These are phyloP conservation scores for Microcyclosporella mali DNA, from an alignment of 2,329 filamentous ascomycete genomes.

Conservation along the genomic window DNA sequence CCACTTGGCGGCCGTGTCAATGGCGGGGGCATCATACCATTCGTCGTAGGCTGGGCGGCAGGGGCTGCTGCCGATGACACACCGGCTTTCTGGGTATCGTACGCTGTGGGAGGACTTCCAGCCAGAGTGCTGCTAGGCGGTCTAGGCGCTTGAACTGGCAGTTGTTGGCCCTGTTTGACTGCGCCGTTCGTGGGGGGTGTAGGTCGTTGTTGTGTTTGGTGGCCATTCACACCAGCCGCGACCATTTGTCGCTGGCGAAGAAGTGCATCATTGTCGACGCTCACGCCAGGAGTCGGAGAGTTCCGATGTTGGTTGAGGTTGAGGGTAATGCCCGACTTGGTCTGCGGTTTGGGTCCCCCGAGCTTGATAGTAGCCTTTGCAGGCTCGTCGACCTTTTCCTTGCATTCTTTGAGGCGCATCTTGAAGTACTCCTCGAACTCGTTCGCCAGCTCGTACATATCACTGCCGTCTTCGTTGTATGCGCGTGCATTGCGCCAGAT, in stretches of 20 bases:
- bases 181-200: constrained; percentile 24
- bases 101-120: constrained; percentile 21
- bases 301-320: constrained; percentile 31
- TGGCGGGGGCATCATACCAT: constrained; percentile 30
- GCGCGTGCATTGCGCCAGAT: constrained; percentile 84
- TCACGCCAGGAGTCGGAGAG: constrained; percentile 43
- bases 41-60: constrained; percentile 27
- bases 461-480: constrained; percentile 88
- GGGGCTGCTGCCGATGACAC: constrained; percentile 37
- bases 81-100: constrained; percentile 37
- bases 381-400: constrained; percentile 65
- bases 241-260: constrained; percentile 48
- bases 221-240: constrained; percentile 44
- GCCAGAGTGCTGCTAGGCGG: constrained; percentile 36
- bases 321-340: constrained; percentile 34
- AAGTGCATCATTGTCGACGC: constrained; percentile 51
- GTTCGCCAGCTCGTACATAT: constrained; percentile 69
- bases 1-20: constrained; percentile 24
- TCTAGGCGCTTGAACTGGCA: constrained; percentile 26
- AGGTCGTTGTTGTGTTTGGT: constrained; percentile 24
- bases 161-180: constrained; percentile 30
- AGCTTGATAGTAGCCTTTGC: constrained; percentile 73
- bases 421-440: constrained; percentile 74
- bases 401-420: constrained; percentile 63
- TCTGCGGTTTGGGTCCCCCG: constrained; percentile 38